phyloP scores from a whole-genome alignment of 2,329 filamentous ascomycete genomes.

The Mycosphaerelloides madeirae region DNA sequence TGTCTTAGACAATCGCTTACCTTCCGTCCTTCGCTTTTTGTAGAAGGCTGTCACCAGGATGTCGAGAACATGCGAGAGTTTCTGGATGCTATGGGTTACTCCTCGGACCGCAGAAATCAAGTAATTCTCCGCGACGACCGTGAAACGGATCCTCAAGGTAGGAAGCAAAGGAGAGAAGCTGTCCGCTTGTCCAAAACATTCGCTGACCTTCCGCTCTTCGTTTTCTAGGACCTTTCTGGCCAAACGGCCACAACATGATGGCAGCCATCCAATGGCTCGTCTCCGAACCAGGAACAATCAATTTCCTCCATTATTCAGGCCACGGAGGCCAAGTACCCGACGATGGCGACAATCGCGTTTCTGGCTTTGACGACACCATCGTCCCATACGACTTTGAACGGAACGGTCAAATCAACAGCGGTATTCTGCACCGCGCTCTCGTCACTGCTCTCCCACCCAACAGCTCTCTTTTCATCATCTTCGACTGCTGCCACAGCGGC shows the following conservation, averaged over 20 bases:
- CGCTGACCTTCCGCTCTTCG: no score
- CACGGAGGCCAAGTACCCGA: constrained; percentile 49
- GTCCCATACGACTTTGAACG: constrained; percentile 35
- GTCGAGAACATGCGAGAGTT: constrained; percentile 45
- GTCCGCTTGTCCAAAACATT: no score
- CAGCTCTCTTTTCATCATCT: constrained; percentile 52
- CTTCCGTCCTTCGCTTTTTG: no score
- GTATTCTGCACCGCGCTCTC: constrained; percentile 49
- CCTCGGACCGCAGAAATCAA: constrained; percentile 37
- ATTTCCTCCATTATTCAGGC: constrained; percentile 57
- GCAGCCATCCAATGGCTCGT: constrained; percentile 57
- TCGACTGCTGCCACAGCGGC: constrained; percentile 60
- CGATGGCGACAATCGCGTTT: constrained; percentile 14
- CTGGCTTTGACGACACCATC: constrained; percentile 31
- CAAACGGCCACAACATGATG: constrained; percentile 34
- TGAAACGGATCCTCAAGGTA: constrained; percentile 26
- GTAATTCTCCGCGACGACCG: constrained; percentile 44
- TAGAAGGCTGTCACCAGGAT: constrained; percentile 48
- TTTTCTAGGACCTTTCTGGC: constrained; percentile 35
- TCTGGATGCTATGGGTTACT: constrained; percentile 40
- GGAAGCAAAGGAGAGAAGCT: no score
- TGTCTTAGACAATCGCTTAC: no score
- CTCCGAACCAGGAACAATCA: constrained; percentile 46
- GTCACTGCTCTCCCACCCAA: constrained; percentile 49
- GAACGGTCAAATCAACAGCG: constrained; percentile 52